These are phyloP conservation scores for Fomitopsis schrenkii DNA, from an alignment of 1,284 basidiomycete genomes.

Conservation along the genomic window DNA sequence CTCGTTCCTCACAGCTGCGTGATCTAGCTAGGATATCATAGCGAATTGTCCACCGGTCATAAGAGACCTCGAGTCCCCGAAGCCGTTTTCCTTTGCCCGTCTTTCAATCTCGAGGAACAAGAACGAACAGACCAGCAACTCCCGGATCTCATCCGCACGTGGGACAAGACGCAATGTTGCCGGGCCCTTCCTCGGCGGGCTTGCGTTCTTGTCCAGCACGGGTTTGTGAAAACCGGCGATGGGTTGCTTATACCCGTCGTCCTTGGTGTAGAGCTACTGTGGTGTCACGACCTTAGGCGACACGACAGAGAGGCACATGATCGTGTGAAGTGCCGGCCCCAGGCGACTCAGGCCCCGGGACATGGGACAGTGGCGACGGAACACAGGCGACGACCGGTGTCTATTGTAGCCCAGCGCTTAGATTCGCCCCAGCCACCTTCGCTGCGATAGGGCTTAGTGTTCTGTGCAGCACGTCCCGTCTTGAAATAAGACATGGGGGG, in stretches of 20 bases:
- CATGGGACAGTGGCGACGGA: too few relatives aligned
- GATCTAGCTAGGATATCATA: background rate
- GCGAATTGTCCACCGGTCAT: background rate
- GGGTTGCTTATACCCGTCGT: conserved; percentile 26
- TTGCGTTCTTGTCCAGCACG: conserved; percentile 17
- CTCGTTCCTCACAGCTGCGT: background rate
- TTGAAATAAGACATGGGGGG: too few relatives aligned
- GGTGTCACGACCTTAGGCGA: too few relatives aligned
- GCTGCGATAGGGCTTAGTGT: too few relatives aligned
- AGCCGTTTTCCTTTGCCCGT: background rate
- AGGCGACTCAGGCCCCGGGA: too few relatives aligned
- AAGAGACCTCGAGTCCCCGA: background rate
- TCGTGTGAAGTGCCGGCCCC: too few relatives aligned
- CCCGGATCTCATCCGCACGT: conserved; percentile 31
- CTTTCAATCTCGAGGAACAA: conserved; percentile 31
- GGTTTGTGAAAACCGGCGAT: conserved; percentile 34
- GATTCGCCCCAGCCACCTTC: too few relatives aligned
- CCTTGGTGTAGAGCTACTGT: conserved; percentile 35
- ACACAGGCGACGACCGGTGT: too few relatives aligned
- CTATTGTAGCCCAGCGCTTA: too few relatives aligned
- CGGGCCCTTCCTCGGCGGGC: conserved; percentile 16
- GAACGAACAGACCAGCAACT: conserved; percentile 36
- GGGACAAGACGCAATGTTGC: conserved; percentile 31
- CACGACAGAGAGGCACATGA: too few relatives aligned
- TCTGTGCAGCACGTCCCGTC: too few relatives aligned